Evolutionary conservation across 1,139 yeast species (phyloP).

Genomic region (Suzukiozyma palmioleophila): DNA sequence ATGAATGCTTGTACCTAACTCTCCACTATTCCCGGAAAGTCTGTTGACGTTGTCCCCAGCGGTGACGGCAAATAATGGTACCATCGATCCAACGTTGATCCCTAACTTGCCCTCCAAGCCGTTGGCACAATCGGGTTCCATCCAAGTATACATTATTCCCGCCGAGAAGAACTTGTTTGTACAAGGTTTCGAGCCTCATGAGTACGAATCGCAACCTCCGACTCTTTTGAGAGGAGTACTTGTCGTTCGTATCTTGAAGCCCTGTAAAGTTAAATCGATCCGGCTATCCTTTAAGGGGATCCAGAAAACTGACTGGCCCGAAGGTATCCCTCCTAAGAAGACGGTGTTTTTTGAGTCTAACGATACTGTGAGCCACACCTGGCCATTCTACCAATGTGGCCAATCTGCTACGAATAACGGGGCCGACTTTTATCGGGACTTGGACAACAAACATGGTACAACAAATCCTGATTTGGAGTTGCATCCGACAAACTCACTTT

Average conservation of each 20-base stretch:
- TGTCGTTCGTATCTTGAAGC: conserved; percentile 64
- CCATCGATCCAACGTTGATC: conserved; percentile 13
- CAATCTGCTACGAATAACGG: conserved; percentile 44
- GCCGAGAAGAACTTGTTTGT: conserved; percentile 79
- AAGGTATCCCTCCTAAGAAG: conserved; percentile 92
- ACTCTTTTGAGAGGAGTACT: conserved; percentile 81
- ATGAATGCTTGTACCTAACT: conserved; percentile 8
- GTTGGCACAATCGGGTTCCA: conserved; percentile 40
- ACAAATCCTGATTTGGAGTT: conserved; percentile 8
- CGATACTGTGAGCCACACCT: conserved; percentile 71
- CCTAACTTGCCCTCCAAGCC: conserved; percentile 52
- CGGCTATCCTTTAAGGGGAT: conserved; percentile 63
- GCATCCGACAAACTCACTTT: conserved; percentile 18
- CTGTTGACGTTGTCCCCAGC: conserved; percentile 7
- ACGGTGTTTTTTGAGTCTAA: conserved; percentile 59
- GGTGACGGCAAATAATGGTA: conserved; percentile 9
- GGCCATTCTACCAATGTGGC: conserved; percentile 78
- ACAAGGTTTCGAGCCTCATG: conserved; percentile 73
- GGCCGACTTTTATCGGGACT: conserved; percentile 47
- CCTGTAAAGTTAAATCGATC: conserved; percentile 71
- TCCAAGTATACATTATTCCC: conserved; percentile 52
- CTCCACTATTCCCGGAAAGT: conserved; percentile 12
- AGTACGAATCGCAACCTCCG: conserved; percentile 69
- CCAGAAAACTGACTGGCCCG: conserved; percentile 95
- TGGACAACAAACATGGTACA: conserved; percentile 10